phyloP scores from a whole-genome alignment of 2,329 filamentous ascomycete species.

The Colletotrichum agaves region DNA sequence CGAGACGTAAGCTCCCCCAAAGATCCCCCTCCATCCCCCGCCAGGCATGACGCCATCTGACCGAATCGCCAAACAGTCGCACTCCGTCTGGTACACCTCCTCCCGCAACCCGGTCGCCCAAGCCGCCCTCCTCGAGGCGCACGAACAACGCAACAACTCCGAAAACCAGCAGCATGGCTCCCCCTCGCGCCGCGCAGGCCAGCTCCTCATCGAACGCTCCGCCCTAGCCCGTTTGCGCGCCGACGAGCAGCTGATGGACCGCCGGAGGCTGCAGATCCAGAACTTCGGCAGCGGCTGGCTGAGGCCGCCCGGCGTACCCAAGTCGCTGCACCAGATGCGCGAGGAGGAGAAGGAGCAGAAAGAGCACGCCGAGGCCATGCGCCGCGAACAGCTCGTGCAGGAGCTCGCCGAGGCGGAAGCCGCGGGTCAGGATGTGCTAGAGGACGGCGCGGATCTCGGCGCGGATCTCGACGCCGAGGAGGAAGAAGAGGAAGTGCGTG shows the following conservation, averaged over 20 bases:
- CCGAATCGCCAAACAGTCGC: slow-evolving; percentile 62
- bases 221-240: slow-evolving; percentile 75
- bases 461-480: slow-evolving; percentile 48
- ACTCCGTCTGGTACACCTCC: slow-evolving; percentile 79
- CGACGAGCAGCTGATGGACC: slow-evolving; percentile 81
- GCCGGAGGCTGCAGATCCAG: slow-evolving; percentile 82
- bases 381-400: slow-evolving; percentile 75
- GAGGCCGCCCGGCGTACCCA: slow-evolving; percentile 85
- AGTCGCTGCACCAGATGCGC: slow-evolving; percentile 88
- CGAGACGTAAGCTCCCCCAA: slow-evolving; percentile 68
- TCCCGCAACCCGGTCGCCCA: slow-evolving; percentile 61
- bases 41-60: slow-evolving; percentile 11
- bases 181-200: slow-evolving; percentile 48
- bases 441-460: slow-evolving; percentile 58
- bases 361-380: slow-evolving; percentile 81
- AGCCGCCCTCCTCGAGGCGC: slow-evolving; percentile 47
- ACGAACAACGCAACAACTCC: slow-evolving; percentile 46
- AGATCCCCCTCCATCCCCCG: not conserved
- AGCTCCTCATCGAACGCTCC: slow-evolving; percentile 64
- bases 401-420: slow-evolving; percentile 77
- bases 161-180: slow-evolving; percentile 40
- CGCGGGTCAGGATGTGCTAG: slow-evolving; percentile 54
- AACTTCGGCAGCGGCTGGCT: slow-evolving; percentile 93
- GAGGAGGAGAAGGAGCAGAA: slow-evolving; percentile 91
- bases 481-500: slow-evolving; percentile 58